Conservation (phyloP, 768 basidiomycete species). For the Pleurotus djamor region DNA sequence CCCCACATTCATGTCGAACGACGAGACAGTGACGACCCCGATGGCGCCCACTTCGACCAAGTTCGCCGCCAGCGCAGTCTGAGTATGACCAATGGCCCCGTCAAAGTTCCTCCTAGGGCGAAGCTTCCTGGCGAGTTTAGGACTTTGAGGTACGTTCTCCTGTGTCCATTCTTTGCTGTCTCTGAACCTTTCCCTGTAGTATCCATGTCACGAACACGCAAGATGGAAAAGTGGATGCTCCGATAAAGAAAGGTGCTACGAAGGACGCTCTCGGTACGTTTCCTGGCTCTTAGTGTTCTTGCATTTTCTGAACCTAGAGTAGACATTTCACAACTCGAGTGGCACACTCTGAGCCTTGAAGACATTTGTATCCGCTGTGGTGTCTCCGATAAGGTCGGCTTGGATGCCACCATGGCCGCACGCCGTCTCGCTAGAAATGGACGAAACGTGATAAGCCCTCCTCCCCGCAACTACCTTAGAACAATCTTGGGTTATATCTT, state of each 20-base stretch:
- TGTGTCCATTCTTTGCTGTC: not conserved
- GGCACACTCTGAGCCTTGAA: conserved; percentile 39
- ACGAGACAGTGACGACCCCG: not conserved
- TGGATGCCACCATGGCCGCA: conserved; percentile 46
- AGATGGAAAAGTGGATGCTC: conserved; percentile 12
- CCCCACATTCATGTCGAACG: not conserved
- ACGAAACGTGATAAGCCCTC: conserved; percentile 49
- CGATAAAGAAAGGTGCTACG: conserved; percentile 2
- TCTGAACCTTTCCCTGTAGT: conserved; percentile 5
- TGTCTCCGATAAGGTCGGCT: conserved; percentile 41
- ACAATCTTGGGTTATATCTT: conserved; percentile 53
- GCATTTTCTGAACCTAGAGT: not conserved
- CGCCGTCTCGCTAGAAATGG: conserved; percentile 43
- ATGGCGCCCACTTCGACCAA: not conserved
- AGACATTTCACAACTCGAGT: conserved; percentile 42
- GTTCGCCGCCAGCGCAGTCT: not conserved
- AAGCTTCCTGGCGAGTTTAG: conserved; percentile 20
- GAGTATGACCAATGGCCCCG: conserved; percentile 3
- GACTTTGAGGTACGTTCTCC: conserved; percentile 16
- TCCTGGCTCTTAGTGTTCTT: not conserved
- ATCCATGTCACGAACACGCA: conserved; percentile 23
- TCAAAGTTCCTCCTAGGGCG: conserved; percentile 12
- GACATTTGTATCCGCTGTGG: conserved; percentile 42
- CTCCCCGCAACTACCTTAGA: conserved; percentile 35
- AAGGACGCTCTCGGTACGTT: conserved; percentile 13